Evolutionary conservation across 2,329 filamentous ascomycete species (phyloP).

Genomic region (Pestalotiopsis sp.): DNA sequence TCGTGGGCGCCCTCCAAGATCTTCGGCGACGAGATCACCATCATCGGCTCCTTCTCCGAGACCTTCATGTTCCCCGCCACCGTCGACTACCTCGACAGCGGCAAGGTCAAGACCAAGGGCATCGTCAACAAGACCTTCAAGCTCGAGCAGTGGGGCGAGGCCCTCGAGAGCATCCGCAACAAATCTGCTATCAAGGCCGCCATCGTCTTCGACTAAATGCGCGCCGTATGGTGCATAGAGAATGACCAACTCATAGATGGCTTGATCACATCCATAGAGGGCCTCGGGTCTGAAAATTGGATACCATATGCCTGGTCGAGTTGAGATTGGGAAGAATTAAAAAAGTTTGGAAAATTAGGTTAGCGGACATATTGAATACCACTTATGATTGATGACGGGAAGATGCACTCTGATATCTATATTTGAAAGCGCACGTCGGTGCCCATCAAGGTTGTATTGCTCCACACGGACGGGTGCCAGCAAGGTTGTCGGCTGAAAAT

Average conservation of each 20-base stretch:
- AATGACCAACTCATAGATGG: constrained; percentile 8
- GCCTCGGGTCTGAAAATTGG: neutral
- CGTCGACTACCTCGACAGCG: constrained; percentile 55
- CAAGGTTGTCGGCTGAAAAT: neutral
- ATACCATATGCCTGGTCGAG: neutral
- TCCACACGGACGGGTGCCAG: neutral
- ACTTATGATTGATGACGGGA: neutral
- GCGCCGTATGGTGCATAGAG: neutral
- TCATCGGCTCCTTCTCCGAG: constrained; percentile 73
- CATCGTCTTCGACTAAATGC: constrained; percentile 64
- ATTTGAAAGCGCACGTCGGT: neutral
- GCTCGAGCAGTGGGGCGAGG: constrained; percentile 73
- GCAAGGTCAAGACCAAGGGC: constrained; percentile 64
- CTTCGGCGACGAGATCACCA: constrained; percentile 67
- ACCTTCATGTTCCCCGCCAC: constrained; percentile 69
- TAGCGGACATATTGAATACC: neutral
- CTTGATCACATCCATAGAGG: neutral
- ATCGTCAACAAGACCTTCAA: constrained; percentile 75
- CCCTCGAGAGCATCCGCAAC: constrained; percentile 70
- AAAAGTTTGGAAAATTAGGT: neutral
- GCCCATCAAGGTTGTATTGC: neutral
- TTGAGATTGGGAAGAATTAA: neutral
- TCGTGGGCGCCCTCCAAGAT: constrained; percentile 74
- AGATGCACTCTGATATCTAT: neutral
- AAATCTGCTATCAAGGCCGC: constrained; percentile 75